A percentile compares a stretch with the other conserved stretches of the same genome.
These are phyloP conservation scores for Phytophthora hibernalis DNA, from an alignment of 352 stramenopile species.

Conservation along the genomic window DNA sequence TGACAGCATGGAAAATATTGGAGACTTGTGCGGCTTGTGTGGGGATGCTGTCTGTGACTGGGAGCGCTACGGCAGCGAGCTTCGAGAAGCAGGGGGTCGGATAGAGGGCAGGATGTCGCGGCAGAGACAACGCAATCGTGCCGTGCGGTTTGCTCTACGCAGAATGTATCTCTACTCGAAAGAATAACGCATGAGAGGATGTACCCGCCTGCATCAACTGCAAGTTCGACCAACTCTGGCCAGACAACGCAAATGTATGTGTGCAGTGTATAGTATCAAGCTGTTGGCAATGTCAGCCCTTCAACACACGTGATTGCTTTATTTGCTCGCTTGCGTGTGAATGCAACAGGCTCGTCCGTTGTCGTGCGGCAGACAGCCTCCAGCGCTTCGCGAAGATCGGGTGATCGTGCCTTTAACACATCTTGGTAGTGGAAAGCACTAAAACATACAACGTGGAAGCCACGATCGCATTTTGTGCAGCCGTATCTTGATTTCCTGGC, in stretches of 20 bases:
- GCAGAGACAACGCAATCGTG: neutral
- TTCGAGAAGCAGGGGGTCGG: no score
- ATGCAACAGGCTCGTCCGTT: neutral
- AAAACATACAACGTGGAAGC: constrained; percentile 29
- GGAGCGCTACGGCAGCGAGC: neutral
- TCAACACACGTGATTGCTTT: neutral
- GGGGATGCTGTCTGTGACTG: neutral
- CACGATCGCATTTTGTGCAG: constrained; percentile 9
- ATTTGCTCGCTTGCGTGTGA: neutral
- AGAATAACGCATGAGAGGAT: neutral
- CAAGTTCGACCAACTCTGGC: neutral
- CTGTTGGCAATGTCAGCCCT: neutral
- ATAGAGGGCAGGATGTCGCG: neutral
- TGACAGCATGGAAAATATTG: neutral
- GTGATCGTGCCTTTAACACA: neutral
- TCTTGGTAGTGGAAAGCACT: no score
- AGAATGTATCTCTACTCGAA: neutral
- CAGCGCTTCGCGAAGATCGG: neutral
- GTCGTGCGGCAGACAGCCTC: neutral
- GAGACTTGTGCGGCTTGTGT: neutral
- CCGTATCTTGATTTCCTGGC: neutral
- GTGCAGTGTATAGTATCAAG: neutral
- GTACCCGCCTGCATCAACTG: neutral
- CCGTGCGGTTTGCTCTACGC: neutral
- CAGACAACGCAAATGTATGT: neutral